These are phyloP conservation scores for Metschnikowia peoriensis DNA, from an alignment of 805 yeast genomes.

Conservation along the genomic window DNA sequence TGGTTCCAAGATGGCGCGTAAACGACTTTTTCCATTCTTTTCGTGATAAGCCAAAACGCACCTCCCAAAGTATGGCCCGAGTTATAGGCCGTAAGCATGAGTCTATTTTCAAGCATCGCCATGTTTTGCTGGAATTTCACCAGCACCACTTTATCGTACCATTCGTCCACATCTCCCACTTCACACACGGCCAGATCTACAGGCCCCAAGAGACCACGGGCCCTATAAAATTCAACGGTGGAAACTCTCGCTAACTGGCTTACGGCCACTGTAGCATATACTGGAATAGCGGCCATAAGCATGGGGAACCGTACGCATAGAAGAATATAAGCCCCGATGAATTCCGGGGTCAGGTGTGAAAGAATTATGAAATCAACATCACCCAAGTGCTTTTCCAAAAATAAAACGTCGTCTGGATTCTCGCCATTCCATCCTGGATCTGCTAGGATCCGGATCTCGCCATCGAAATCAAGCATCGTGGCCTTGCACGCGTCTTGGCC, in stretches of 20 bases:
- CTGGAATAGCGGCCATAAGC: constrained; percentile 61
- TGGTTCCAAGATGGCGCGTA: constrained; percentile 96
- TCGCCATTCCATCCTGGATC: constrained; percentile 77
- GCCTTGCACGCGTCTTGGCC: constrained; percentile 38
- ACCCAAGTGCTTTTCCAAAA: constrained; percentile 33
- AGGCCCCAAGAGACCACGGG: constrained; percentile 76
- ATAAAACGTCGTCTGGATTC: constrained; percentile 29
- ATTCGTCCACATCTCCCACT: constrained; percentile 70
- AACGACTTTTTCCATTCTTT: constrained; percentile 74
- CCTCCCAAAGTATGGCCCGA: constrained; percentile 96
- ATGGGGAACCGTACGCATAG: constrained; percentile 57
- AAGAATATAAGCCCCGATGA: constrained; percentile 74
- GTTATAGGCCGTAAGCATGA: constrained; percentile 74
- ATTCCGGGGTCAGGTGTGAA: constrained; percentile 84
- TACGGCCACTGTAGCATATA: constrained; percentile 88
- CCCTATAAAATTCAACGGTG: constrained; percentile 77
- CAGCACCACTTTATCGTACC: constrained; percentile 67
- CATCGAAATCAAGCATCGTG: constrained; percentile 55
- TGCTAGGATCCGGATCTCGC: constrained; percentile 52
- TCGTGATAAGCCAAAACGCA: constrained; percentile 76
- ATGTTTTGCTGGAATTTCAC: constrained; percentile 80
- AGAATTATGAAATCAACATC: constrained; percentile 67
- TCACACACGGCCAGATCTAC: constrained; percentile 55
- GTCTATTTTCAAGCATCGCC: constrained; percentile 59
- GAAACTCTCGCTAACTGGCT: constrained; percentile 81